phyloP scores from a whole-genome alignment of 495 filamentous ascomycete genomes.

The Friedmanniomyces simplex region DNA sequence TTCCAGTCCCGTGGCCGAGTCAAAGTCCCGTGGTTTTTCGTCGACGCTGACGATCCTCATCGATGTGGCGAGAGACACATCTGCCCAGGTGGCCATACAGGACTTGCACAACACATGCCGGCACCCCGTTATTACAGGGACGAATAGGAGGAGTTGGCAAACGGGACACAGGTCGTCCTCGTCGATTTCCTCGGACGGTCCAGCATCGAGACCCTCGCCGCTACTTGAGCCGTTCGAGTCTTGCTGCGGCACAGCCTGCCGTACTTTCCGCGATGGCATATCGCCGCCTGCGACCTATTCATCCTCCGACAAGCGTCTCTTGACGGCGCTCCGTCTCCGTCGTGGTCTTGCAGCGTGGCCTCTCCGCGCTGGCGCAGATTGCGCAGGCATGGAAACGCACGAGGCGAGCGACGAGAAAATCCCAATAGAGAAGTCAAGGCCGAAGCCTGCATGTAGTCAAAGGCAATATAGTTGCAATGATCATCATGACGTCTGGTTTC shows the following conservation, averaged over 20 bases:
- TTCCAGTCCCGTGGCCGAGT: constrained; percentile 10
- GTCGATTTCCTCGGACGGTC: background rate
- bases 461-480: no score
- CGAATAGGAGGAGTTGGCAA: constrained; percentile 25
- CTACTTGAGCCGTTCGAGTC: no score
- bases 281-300: background rate
- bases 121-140: constrained; percentile 22
- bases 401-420: no score
- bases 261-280: background rate
- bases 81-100: constrained; percentile 26
- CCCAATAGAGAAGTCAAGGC: no score
- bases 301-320: background rate
- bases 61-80: constrained; percentile 11
- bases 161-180: constrained; percentile 26
- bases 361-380: no score
- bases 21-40: constrained; percentile 18
- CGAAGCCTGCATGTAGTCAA: no score
- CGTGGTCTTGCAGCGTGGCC: background rate
- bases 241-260: background rate
- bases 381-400: no score
- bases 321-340: background rate
- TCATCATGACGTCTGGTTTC: no score
- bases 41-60: constrained; percentile 19
- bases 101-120: constrained; percentile 21
- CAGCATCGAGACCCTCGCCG: background rate